Conservation (phyloP, 106 monocot species). For the Acanthochlamys bracteata region DNA sequence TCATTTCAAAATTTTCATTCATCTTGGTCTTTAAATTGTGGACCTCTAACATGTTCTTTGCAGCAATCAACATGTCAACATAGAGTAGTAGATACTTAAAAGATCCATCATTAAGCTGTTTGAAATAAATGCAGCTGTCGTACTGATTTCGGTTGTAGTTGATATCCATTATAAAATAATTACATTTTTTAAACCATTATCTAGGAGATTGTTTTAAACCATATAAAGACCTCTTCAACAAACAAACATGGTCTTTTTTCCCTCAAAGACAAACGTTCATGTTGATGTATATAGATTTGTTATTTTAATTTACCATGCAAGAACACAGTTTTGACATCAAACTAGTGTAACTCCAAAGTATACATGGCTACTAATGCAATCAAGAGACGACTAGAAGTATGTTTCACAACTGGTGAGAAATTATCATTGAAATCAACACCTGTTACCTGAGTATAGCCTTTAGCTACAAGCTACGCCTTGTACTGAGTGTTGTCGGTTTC, state of each 20-base stretch:
- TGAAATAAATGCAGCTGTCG: constrained; percentile 2
- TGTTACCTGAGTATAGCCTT: too few relatives aligned
- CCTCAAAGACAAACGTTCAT: background rate
- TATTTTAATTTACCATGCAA: background rate
- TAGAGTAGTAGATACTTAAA: background rate
- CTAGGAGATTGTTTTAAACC: constrained; percentile 1
- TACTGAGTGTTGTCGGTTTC: too few relatives aligned
- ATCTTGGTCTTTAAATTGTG: background rate
- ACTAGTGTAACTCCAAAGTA: background rate
- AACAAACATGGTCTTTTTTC: background rate
- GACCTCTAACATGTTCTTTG: background rate
- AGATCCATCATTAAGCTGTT: background rate
- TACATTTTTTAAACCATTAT: background rate
- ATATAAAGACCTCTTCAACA: background rate
- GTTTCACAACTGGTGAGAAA: background rate
- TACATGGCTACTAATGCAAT: background rate
- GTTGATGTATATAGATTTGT: background rate
- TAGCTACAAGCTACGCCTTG: too few relatives aligned
- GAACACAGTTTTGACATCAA: background rate
- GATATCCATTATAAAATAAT: background rate
- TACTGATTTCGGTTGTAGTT: background rate
- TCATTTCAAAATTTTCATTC: background rate
- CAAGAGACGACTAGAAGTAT: background rate
- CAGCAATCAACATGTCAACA: constrained; percentile 1
- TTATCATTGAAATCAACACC: too few relatives aligned